phyloP scores from a whole-genome alignment of 2,329 filamentous ascomycete species.

The Exophiala sp. region DNA sequence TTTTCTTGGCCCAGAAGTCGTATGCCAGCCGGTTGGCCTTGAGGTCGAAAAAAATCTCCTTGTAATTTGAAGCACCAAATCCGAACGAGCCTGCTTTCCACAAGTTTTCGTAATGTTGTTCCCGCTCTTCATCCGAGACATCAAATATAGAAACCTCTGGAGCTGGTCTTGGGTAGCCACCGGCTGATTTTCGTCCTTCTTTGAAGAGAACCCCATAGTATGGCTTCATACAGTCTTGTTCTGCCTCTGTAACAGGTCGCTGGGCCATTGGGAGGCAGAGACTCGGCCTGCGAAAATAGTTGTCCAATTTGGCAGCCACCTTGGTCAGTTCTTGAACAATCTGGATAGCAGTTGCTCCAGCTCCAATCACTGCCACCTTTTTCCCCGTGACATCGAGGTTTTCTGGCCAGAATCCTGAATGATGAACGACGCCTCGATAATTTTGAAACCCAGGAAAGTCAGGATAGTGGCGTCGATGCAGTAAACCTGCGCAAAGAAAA shows the following conservation, averaged over 20 bases:
- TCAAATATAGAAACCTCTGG: too few relatives aligned
- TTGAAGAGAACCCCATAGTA: too few relatives aligned
- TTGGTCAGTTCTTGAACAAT: constrained; percentile 67
- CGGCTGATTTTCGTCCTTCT: too few relatives aligned
- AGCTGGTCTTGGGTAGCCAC: too few relatives aligned
- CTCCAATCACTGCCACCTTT: constrained; percentile 68
- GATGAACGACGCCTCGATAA: constrained; percentile 61
- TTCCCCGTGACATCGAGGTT: constrained; percentile 63
- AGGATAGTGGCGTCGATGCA: constrained; percentile 59
- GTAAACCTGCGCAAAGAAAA: constrained; percentile 32
- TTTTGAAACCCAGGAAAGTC: constrained; percentile 62
- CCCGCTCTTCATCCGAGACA: too few relatives aligned
- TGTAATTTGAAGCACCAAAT: constrained; percentile 50
- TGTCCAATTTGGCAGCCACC: constrained; percentile 56
- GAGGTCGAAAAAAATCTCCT: constrained; percentile 46
- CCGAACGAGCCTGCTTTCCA: too few relatives aligned
- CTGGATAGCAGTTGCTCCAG: constrained; percentile 74
- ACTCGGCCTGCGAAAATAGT: too few relatives aligned
- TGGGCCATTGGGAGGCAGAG: too few relatives aligned
- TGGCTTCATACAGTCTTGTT: too few relatives aligned
- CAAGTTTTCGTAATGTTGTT: too few relatives aligned
- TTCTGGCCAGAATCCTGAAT: constrained; percentile 73
- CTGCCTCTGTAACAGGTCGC: too few relatives aligned
- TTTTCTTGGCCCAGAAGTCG: constrained; percentile 54
- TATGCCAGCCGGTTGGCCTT: constrained; percentile 53